Evolutionary conservation across 1,284 basidiomycete species (phyloP), one percentile per base, ranked within the genome.

Genomic region (Neonothopanus nambi): DNA sequence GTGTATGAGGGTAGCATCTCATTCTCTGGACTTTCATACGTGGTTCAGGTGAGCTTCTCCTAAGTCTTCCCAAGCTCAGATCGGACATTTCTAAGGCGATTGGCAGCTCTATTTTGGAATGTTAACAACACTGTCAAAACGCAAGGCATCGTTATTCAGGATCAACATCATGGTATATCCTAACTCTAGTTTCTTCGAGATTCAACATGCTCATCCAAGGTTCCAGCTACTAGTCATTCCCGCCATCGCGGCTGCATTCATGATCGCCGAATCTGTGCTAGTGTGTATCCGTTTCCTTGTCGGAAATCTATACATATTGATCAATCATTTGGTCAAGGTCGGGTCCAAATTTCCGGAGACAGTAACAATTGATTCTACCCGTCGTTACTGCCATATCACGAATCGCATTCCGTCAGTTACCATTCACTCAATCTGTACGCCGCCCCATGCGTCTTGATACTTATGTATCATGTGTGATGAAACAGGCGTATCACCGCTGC

Each of bases 331-430:
- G 11, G n/a, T n/a, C n/a, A n/a, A 47, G 45, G 28, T 47, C 21
- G 45, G 45, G 30, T 17, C 15, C n/a, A 5, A 30, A 20, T 18
- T 9, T 11, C 45, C 45, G 15, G 28, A 47, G 11, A 47, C 45
- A 18, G 28, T 47, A n/a, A 36, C 20, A 8, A 47, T 47, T 15
- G 45, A 47, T 35, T 47, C 45, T 17, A 47, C 45, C 18, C 45
- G 45, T 15, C 45, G 45, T 35, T 47, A 47, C 33, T 47, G 45
- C 30, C 45, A 47, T 47, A 47, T 47, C 12, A 47, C 30, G n/a
- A n/a, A 35, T 13, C 28, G 24, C 45, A 35, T 47, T 18, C 45
- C 45, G 45, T 47, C 12, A 47, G 45, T 47, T 5, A 26, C 17
- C 5, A 26, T 30, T 47, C 20, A n/a, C n/a, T n/a, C n/a, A n/a